Conservation (phyloP, 129 eudicot species). For the Centella asiatica region DNA sequence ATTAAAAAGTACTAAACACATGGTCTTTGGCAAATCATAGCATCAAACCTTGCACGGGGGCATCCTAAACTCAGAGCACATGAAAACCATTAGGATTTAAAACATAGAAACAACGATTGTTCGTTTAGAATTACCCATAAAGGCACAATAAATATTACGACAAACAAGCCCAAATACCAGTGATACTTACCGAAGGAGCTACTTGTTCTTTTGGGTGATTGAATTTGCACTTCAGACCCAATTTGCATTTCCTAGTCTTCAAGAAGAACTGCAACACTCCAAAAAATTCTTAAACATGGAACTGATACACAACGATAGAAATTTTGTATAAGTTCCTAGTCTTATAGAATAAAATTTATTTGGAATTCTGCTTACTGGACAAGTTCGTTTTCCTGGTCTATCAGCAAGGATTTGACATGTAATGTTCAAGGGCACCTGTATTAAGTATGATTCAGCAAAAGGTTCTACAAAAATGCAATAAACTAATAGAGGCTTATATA, state of each 20-base stretch:
- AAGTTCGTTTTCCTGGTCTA: slow-evolving; percentile 86
- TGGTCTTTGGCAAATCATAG: slow-evolving; percentile 2
- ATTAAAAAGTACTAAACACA: not conserved
- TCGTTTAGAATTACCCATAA: too few species aligned
- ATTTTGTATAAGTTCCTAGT: not conserved
- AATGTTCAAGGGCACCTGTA: slow-evolving; percentile 56
- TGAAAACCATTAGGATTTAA: not conserved
- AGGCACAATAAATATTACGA: not conserved
- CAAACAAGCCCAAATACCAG: slow-evolving; percentile 8
- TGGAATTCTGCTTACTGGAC: slow-evolving; percentile 63
- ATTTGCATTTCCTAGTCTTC: slow-evolving; percentile 95
- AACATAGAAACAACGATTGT: slow-evolving; percentile 6
- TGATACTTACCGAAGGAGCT: slow-evolving; percentile 38
- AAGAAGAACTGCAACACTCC: slow-evolving; percentile 56
- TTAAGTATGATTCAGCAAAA: slow-evolving; percentile 16
- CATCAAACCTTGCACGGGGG: too few species aligned
- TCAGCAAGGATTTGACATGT: slow-evolving; percentile 74
- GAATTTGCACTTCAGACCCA: slow-evolving; percentile 84
- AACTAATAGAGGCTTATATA: slow-evolving; percentile 4
- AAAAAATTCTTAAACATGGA: not conserved
- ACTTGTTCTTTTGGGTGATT: slow-evolving; percentile 80
- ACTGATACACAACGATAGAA: not conserved
- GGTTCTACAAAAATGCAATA: slow-evolving; percentile 1
- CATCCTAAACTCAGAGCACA: slow-evolving; percentile 41
- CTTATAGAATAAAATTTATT: not conserved